Percentiles rank a stretch among this genome's conserved stretches.
phyloP scores from a whole-genome alignment of 2,329 filamentous ascomycete species.

The Alternaria postmessia region DNA sequence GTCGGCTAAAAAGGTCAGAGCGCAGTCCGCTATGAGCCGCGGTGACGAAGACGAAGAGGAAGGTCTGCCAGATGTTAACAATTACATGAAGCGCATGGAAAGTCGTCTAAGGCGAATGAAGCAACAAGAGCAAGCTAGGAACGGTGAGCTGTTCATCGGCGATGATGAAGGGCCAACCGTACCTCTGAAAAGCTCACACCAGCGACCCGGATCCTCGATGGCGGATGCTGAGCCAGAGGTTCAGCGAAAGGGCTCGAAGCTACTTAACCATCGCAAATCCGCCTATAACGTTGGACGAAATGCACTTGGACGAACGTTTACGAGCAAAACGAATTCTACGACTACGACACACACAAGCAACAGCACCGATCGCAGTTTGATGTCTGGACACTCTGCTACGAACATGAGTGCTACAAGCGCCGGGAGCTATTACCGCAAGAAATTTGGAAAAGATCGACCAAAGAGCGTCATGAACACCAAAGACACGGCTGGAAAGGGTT shows the following conservation, averaged over 20 bases:
- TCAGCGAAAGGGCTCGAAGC: constrained; percentile 40
- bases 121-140: constrained; percentile 49
- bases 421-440: constrained; percentile 85
- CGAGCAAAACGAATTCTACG: constrained; percentile 86
- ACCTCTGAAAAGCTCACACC: constrained; percentile 64
- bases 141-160: constrained; percentile 62
- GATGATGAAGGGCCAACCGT: constrained; percentile 60
- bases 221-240: constrained; percentile 34
- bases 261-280: constrained; percentile 71
- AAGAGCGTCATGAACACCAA: constrained; percentile 71
- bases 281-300: constrained; percentile 78
- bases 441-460: constrained; percentile 62
- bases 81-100: constrained; percentile 94
- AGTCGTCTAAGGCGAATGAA: constrained; percentile 78
- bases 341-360: constrained; percentile 66
- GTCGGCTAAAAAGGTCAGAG: constrained; percentile 50
- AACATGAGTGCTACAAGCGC: constrained; percentile 95
- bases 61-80: constrained; percentile 75
- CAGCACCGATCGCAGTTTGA: constrained; percentile 83
- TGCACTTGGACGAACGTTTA: constrained; percentile 79
- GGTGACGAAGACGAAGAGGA: constrained; percentile 64
- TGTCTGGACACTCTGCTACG: constrained; percentile 92
- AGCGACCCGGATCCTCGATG: constrained; percentile 54
- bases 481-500: constrained; percentile 43
- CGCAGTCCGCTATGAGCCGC: constrained; percentile 76